Base-by-base conservation (phyloP, 192 early-diverging fungal species). In the Ambispora gerdemannii region DNA sequence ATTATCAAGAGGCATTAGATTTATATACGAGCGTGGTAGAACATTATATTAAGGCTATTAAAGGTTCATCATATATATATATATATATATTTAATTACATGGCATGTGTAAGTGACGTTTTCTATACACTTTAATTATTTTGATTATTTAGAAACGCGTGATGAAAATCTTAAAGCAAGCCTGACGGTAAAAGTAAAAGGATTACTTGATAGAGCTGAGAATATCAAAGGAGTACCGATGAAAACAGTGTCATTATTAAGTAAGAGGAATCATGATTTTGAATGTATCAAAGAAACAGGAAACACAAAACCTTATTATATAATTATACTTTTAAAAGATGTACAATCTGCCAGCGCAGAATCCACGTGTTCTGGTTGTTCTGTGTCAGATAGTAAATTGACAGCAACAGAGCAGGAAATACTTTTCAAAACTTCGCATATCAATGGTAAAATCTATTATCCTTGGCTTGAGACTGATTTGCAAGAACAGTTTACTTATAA, bases 381-480 rank as follows among this genome's bases (percentile, higher is more conserved):
- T 24, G 10, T 58, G 3, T 2, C 33, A 10, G 7, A 15, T 6
- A 32, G 17, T n/a, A 64, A 59, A 56, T 63, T 84, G 8, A 81
- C 78, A 27, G 27, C 35, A 3, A 62, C 63, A 17, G 92, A 93
- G 73, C 70, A 85, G 0, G 79, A 84, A 25, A 81, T 95, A 11
- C 65, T 95, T 13, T 80, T 79, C 52, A 62, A 66, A 8, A 90
- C 91, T 27, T 93, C 92, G 15, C 76, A 81, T 63, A 78, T 95
- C 36, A 92, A 95, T 67, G 82, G 82, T 4, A 83, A 82, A 72
- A 75, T 82, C 17, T 93, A 84, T 80, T 74, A 90, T 20, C 93
- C 92, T 13, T 95, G 93, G 92, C 62, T 81, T 28, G 81, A 84
- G 25, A 62, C 73, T 49, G 91, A 95, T 75, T 56, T 75, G 8